Conservation (phyloP, 2,329 filamentous ascomycete genomes). For the Cladosporium halotolerans region DNA sequence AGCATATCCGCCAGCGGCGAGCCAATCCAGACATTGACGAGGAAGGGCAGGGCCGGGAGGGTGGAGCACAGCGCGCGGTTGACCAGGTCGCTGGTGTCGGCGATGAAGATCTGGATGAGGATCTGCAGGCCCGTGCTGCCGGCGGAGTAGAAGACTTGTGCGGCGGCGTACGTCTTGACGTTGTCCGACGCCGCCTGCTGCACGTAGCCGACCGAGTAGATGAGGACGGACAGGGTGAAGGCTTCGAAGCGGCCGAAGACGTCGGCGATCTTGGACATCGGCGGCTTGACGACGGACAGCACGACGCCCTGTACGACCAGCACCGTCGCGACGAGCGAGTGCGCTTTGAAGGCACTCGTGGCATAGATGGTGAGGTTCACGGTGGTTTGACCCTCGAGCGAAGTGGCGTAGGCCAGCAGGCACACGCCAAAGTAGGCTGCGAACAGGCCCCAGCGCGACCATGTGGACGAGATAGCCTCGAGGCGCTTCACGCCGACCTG, state of each 20-base stretch:
- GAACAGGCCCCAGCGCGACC: slow-evolving; percentile 42
- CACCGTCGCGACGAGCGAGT: slow-evolving; percentile 61
- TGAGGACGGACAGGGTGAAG: slow-evolving; percentile 48
- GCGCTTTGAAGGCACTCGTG: slow-evolving; percentile 58
- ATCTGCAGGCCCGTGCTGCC: slow-evolving; percentile 56
- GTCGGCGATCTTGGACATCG: slow-evolving; percentile 56
- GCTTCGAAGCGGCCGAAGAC: slow-evolving; percentile 58
- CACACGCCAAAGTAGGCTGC: slow-evolving; percentile 41
- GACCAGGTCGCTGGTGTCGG: slow-evolving; percentile 54
- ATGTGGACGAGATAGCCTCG: slow-evolving; percentile 44
- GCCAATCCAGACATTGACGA: slow-evolving; percentile 57
- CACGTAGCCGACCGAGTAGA: slow-evolving; percentile 53
- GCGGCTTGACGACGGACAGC: slow-evolving; percentile 54
- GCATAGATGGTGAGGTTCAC: slow-evolving; percentile 57
- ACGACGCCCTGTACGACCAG: slow-evolving; percentile 59
- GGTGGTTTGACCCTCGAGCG: slow-evolving; percentile 60
- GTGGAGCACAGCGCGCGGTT: slow-evolving; percentile 56
- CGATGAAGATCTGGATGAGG: slow-evolving; percentile 59
- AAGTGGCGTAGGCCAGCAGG: slow-evolving; percentile 55
- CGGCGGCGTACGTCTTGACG: slow-evolving; percentile 49
- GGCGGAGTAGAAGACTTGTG: slow-evolving; percentile 57
- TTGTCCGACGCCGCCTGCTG: slow-evolving; percentile 51
- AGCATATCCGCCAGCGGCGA: slow-evolving; percentile 47
- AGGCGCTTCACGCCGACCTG: slow-evolving; percentile 45
- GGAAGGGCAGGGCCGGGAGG: slow-evolving; percentile 53